Conservation (phyloP, 208 protist species). For the Giardia duodenalis region DNA sequence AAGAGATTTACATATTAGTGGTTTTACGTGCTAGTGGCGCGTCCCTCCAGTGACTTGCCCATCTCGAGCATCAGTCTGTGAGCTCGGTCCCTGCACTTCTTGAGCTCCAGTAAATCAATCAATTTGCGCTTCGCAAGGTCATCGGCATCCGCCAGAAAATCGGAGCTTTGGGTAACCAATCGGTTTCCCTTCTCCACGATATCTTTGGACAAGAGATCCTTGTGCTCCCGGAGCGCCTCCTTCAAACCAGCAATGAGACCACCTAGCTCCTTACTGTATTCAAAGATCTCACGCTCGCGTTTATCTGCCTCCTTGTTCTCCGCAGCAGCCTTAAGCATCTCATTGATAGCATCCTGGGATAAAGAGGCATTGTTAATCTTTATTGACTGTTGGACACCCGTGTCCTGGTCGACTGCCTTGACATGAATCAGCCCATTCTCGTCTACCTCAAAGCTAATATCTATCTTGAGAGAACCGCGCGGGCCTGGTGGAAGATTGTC, state of each 20-base stretch:
- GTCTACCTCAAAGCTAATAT: constrained; percentile 93
- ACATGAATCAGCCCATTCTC: constrained; percentile 88
- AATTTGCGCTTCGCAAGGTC: background rate
- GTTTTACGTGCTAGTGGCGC: no score
- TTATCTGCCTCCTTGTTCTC: background rate
- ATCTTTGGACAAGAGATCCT: background rate
- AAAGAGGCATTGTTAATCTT: constrained; percentile 51
- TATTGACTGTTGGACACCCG: constrained; percentile 68
- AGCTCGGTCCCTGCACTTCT: background rate
- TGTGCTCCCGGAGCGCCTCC: background rate
- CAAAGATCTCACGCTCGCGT: background rate
- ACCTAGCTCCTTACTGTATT: background rate
- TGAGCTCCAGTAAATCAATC: background rate
- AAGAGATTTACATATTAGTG: no score
- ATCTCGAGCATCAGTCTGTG: background rate
- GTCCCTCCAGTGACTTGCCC: background rate
- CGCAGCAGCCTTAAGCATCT: background rate
- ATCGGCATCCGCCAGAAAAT: background rate
- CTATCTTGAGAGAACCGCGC: constrained; percentile 74
- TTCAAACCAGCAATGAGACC: background rate
- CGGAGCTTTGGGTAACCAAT: background rate
- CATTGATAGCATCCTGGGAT: background rate
- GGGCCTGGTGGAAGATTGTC: constrained; percentile 67
- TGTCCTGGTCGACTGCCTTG: constrained; percentile 68
- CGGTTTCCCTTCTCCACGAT: background rate